A percentile compares a stretch with the other conserved stretches of the same genome.
These are phyloP conservation scores for Pilaira anomala DNA, from an alignment of 192 early-diverging fungal species.

Conservation along the genomic window DNA sequence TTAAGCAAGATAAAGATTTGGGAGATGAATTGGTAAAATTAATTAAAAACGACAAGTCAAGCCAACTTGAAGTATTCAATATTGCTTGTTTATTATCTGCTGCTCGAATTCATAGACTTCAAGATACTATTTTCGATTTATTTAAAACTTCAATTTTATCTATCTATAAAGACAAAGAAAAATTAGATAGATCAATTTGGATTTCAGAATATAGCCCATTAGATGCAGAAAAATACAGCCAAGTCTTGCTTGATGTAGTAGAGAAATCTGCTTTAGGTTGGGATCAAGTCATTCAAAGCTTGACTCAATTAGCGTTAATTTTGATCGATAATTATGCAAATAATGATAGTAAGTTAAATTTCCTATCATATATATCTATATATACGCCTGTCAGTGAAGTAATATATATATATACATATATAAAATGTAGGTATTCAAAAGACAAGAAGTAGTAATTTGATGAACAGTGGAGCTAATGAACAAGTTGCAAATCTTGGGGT, in stretches of 20 bases:
- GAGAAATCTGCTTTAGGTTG: conserved; percentile 46
- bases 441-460: too few species aligned
- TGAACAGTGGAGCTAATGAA: too few species aligned
- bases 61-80: conserved; percentile 56
- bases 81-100: conserved; percentile 64
- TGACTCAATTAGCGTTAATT: conserved; percentile 47
- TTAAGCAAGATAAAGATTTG: conserved; percentile 70
- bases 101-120: conserved; percentile 69
- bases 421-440: too few species aligned
- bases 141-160: conserved; percentile 44
- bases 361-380: neutral
- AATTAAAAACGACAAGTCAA: conserved; percentile 41
- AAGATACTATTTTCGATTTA: conserved; percentile 50
- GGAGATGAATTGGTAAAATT: conserved; percentile 54
- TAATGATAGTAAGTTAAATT: neutral
- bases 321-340: conserved; percentile 43
- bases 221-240: conserved; percentile 1
- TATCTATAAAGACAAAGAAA: conserved; percentile 48
- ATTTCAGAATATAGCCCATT: conserved; percentile 18
- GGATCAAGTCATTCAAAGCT: conserved; percentile 55
- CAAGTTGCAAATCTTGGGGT: neutral
- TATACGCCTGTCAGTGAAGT: neutral
- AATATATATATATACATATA: too few species aligned
- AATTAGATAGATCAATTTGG: conserved; percentile 42
- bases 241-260: conserved; percentile 42